Evolutionary conservation across 176 grass and related monocot genomes (phyloP).

Genomic region (Aegilops tauschii): DNA sequence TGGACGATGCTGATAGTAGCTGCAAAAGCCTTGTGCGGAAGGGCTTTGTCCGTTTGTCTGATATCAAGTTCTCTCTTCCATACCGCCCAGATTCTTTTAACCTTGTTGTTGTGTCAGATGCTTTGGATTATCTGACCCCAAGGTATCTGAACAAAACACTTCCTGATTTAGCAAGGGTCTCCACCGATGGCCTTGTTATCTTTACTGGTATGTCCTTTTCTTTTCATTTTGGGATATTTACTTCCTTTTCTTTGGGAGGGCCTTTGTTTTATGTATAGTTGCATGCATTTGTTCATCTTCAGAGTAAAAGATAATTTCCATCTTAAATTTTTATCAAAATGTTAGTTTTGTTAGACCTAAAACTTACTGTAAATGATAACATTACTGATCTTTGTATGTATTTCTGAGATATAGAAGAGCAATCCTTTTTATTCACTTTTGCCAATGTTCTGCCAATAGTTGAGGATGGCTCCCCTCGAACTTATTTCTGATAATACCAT

Average conservation of each 20-base stretch:
- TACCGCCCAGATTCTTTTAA: slow-evolving; percentile 94
- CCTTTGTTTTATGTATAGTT: background rate
- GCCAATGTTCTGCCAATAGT: background rate
- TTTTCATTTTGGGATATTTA: background rate
- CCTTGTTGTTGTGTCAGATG: slow-evolving; percentile 93
- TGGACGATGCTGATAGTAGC: slow-evolving; percentile 83
- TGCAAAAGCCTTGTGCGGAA: slow-evolving; percentile 99
- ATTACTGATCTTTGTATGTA: background rate
- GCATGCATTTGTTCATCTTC: background rate
- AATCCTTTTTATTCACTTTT: background rate
- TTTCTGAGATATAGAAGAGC: slow-evolving; percentile 1
- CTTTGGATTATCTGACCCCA: slow-evolving; percentile 88
- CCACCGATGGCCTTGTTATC: slow-evolving; percentile 83
- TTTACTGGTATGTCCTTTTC: slow-evolving; percentile 65
- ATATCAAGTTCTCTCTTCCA: slow-evolving; percentile 93
- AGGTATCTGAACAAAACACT: slow-evolving; percentile 98
- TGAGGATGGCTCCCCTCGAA: background rate
- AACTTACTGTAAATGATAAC: background rate
- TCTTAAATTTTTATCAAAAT: background rate
- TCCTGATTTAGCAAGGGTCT: slow-evolving; percentile 89
- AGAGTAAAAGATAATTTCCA: background rate
- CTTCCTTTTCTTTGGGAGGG: background rate
- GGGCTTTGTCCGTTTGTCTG: slow-evolving; percentile 79
- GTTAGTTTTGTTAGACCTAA: background rate
- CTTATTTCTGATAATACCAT: background rate